Evolutionary conservation across 306 rosid species (phyloP), one percentile per base, ranked within the genome.

Genomic region (Cyamopsis tetragonoloba): DNA sequence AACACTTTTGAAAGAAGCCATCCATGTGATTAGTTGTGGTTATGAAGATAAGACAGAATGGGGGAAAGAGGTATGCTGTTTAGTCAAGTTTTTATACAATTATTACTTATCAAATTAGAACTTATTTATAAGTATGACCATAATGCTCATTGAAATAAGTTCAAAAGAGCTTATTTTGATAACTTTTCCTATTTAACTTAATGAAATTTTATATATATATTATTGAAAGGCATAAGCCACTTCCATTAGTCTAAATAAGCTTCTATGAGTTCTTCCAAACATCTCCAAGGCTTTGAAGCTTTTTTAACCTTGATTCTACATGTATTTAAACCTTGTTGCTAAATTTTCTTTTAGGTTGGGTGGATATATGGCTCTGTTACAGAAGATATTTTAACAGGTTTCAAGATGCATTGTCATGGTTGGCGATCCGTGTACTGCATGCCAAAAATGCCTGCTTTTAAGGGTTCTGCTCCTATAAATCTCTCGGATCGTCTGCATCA

Each of bases 321-420:
- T 37, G 50, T 14, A 44, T 12, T 28, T 44, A 14, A 14, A 26
- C 47, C 23, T 61, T 32, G n/a, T n/a, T 31, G 15, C 43, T 57
- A 63, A 68, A 38, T 31, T 70, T 72, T 31, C 3, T 65, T 83
- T 63, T 80, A 91, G 96, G 93, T 91, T 26, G 97, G 97, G 19
- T 91, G 97, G 97, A 91, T 91, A 10, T 91, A 91, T 58, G 97
- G 97, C 17, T 91, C 97, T 1, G 97, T 91, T 35, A 91, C 97
- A 41, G 97, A 91, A 62, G 97, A 91, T 81, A 91, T 91, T 51
- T 71, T 91, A 71, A 91, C 97, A 0, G 96, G 97, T 19, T 91
- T 91, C 87, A 91, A 91, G 77, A 91, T 91, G 97, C 97, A 91
- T 14, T 88, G 97, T 68, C 97, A 88, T 71, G 97, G 97, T 50